Base-by-base conservation (phyloP, 2,329 filamentous ascomycete genomes). In the Colletotrichum limetticola region DNA sequence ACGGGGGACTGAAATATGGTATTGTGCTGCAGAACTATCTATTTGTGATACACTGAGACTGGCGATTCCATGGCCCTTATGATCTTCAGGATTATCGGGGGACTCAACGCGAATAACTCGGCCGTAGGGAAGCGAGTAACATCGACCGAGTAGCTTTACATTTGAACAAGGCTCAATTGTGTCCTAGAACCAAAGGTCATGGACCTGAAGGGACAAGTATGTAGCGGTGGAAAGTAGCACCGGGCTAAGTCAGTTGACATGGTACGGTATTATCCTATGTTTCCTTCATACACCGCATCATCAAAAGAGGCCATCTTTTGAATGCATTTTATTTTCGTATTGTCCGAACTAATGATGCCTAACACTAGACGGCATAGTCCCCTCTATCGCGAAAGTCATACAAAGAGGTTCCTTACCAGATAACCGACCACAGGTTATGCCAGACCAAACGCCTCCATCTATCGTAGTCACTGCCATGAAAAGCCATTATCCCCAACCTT, bases 381-480 rank as follows among this genome's bases (percentile, higher is more conserved):
- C 35, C 22, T 73, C 61, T 66, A 49, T 60, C 22, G 60, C 66
- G 55, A 61, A 61, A 71, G 61, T 46, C 32, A 22, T 56, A 46
- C 28, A 66, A 55, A 26, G 60, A 30, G 49, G 32, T 42, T 52
- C 35, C 61, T 60, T 24, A 37, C 22, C 59, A 53, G 53, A 66
- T 52, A 61, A 56, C 55, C 58, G 42, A 69, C 59, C 52, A 42
- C 19, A 56, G 28, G 70, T 61, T 32, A 64, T 46, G 61, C 70
- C 66, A 37, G 58, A 68, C 71, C 67, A 62, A 73, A 73, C 71
- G 71, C 71, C 71, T 30, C 69, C 72, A 59, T 74, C 71, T 71
- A 73, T 58, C 71, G 24, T 26, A 60, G 42, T 37, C 59, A 60
- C 62, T 62, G 24, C 37, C 66, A 37, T 49, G 19, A 46, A 30